Evolutionary conservation across 495 filamentous ascomycete genomes (phyloP).

Genomic region (Cladorrhinum samala): DNA sequence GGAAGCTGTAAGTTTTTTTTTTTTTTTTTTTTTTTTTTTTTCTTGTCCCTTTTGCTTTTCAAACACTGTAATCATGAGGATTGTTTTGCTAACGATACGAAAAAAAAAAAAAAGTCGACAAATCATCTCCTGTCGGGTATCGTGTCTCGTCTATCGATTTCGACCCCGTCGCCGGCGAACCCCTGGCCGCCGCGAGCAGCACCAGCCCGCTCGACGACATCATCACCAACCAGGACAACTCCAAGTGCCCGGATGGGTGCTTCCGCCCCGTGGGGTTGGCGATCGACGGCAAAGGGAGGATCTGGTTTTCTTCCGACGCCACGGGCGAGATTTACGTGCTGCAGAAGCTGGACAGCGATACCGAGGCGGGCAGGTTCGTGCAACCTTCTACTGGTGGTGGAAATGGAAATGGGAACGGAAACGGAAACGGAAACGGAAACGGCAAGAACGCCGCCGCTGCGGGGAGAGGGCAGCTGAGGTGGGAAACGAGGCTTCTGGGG

Average conservation of each 20-base stretch:
- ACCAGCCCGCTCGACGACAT: slow-evolving; percentile 38
- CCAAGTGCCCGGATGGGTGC: slow-evolving; percentile 41
- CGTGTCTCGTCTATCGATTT: slow-evolving; percentile 38
- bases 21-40: neutral
- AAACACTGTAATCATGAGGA: neutral
- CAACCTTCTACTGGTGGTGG: neutral
- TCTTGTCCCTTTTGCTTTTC: neutral
- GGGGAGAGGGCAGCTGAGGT: neutral
- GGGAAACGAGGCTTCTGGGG: slow-evolving; percentile 2
- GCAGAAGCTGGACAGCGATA: slow-evolving; percentile 7
- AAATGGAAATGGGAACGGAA: neutral
- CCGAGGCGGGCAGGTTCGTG: slow-evolving; percentile 4
- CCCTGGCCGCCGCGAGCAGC: slow-evolving; percentile 28
- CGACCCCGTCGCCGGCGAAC: slow-evolving; percentile 31
- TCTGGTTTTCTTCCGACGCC: slow-evolving; percentile 44
- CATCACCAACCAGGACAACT: slow-evolving; percentile 38
- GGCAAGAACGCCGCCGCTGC: neutral
- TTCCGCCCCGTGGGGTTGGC: slow-evolving; percentile 48
- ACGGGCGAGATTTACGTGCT: slow-evolving; percentile 51
- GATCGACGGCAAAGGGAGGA: slow-evolving; percentile 34
- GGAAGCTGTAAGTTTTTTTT: slow-evolving; percentile 48
- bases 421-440: slow-evolving; percentile 5
- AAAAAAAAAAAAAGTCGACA: slow-evolving; percentile 26
- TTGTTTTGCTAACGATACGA: neutral
- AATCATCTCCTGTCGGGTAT: slow-evolving; percentile 45